These are phyloP conservation scores for Colletotrichum navitas DNA, from an alignment of 2,329 filamentous ascomycete genomes.

Conservation along the genomic window DNA sequence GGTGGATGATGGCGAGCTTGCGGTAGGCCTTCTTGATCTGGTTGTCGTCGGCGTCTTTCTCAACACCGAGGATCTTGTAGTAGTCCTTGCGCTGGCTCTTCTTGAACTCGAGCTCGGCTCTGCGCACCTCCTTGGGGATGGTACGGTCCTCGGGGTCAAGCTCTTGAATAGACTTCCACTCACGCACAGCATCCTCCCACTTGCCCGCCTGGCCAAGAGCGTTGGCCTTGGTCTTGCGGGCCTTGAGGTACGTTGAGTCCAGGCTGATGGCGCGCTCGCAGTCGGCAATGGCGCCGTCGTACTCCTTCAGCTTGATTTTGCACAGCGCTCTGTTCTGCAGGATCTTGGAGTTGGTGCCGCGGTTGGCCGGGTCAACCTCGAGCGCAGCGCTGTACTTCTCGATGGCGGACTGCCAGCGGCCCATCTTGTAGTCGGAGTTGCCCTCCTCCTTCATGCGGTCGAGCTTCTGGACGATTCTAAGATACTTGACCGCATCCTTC, in stretches of 20 bases:
- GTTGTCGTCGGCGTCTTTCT: constrained; percentile 85
- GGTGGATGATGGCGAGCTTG: constrained; percentile 92
- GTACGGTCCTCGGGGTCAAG: constrained; percentile 83
- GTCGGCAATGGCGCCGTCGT: constrained; percentile 83
- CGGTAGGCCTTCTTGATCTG: constrained; percentile 98
- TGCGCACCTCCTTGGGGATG: constrained; percentile 86
- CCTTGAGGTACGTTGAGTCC: constrained; percentile 89
- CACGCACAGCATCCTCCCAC: constrained; percentile 92
- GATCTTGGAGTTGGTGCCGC: constrained; percentile 93
- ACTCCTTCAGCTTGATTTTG: constrained; percentile 86
- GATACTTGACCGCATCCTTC: constrained; percentile 87
- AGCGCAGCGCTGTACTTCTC: constrained; percentile 87
- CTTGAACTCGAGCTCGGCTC: constrained; percentile 95
- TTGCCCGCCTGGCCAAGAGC: constrained; percentile 85
- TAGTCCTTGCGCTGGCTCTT: constrained; percentile 98
- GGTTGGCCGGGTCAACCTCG: constrained; percentile 87
- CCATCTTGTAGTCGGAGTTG: constrained; percentile 89
- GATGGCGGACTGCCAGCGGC: constrained; percentile 82
- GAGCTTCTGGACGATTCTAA: constrained; percentile 91
- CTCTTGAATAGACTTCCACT: constrained; percentile 89
- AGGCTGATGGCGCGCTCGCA: constrained; percentile 86
- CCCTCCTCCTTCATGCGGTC: constrained; percentile 95
- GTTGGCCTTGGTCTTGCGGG: constrained; percentile 93
- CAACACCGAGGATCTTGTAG: constrained; percentile 94
- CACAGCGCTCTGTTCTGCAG: constrained; percentile 93